A percentile compares a stretch with the other conserved stretches of the same genome.
Conservation (phyloP, 1,284 basidiomycete genomes). For the Ceratobasidium sp. region DNA sequence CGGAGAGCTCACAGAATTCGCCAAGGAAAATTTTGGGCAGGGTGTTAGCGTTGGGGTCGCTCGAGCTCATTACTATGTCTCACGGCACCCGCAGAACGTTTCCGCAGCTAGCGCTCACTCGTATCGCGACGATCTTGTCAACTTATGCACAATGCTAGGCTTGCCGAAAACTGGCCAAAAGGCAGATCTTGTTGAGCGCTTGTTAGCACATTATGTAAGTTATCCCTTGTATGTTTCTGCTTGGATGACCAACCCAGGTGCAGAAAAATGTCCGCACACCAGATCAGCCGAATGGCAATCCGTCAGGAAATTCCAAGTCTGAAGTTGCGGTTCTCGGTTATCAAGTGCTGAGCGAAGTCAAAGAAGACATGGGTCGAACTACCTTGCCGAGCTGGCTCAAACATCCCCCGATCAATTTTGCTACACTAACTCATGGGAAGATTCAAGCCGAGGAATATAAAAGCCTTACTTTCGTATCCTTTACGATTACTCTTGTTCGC, state of each 20-base stretch:
- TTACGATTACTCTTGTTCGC: slow-evolving; percentile 41
- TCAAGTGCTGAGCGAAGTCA: slow-evolving; percentile 5
- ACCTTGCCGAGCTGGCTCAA: slow-evolving; percentile 40
- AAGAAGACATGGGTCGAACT: slow-evolving; percentile 24
- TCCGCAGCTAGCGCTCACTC: not conserved
- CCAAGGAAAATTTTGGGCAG: not conserved
- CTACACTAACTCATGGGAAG: slow-evolving; percentile 30
- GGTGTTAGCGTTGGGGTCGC: not conserved
- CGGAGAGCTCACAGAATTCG: not conserved
- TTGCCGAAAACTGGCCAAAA: not conserved
- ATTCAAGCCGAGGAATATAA: slow-evolving; percentile 45
- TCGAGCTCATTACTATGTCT: slow-evolving; percentile 4
- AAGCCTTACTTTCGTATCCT: slow-evolving; percentile 37
- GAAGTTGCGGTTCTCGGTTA: not conserved
- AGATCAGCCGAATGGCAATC: not conserved
- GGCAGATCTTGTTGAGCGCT: not conserved
- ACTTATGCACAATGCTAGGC: not conserved
- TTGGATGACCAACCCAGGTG: not conserved
- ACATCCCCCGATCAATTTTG: slow-evolving; percentile 26
- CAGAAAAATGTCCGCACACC: not conserved
- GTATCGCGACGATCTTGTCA: not conserved
- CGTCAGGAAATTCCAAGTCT: too few relatives aligned
- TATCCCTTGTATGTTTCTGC: not conserved
- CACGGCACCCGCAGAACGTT: not conserved
- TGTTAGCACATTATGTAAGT: not conserved